Evolutionary conservation across 805 yeast genomes (phyloP), one percentile per base, ranked within the genome.

Genomic region (Diddensiella transvaalensis): DNA sequence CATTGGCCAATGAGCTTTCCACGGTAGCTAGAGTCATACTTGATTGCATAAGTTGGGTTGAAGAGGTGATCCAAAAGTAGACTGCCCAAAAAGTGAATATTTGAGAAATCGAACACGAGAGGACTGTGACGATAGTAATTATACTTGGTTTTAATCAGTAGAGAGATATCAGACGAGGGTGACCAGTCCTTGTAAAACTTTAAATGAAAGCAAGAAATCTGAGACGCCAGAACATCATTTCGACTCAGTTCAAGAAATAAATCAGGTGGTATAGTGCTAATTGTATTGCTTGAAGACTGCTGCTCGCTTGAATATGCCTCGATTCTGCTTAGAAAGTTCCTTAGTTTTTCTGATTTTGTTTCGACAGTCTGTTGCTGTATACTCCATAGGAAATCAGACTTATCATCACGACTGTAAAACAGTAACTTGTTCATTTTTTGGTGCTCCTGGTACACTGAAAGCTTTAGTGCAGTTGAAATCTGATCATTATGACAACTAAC

Each of bases 1-100:
- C 98, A 91, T 61, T 80, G 83, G 41, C 81, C 80, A 32, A 91
- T 64, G 3, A 89, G 60, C 37, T 76, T 67, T 0, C 95, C 95
- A 50, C 93, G 49, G 38, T 51, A 56, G 5, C 51, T 55, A 15
- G 61, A 40, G 33, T 53, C 52, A 5, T 32, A 6, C 10, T 38
- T 35, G 3, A 68, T 53, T 8, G 13, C 32, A 17, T 57, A 52
- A 4, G 59, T 58, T 2, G 69, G 61, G 21, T 57, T 63, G 56
- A 89, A 83, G 17, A 90, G 57, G 59, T 90, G 97, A 49, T 77
- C 76, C 3, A 82, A 67, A 40, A 89, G 67, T 29, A 89, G 63
- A 49, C 88, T 71, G 2, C 95, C 87, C 48, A 91, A 67, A 60
- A 85, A 89, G 62, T 91, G 97, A 13, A 86, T 75, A 55, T 85